Conservation (phyloP, 345 rosid genomes). For the Chamaenerion angustifolium region DNA sequence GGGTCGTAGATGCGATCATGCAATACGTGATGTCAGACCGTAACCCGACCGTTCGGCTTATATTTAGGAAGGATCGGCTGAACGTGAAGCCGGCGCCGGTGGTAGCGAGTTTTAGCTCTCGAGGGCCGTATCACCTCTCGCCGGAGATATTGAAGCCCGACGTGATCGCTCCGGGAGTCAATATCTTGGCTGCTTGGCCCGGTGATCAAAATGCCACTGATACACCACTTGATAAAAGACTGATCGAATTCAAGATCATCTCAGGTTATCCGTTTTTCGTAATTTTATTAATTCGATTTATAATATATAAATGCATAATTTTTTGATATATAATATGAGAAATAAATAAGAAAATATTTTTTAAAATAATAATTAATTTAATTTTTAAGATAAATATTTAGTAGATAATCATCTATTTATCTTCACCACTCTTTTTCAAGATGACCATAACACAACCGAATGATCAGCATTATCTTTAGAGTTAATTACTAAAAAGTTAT, state of each 20-base stretch:
- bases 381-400: no score
- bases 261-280: conserved; percentile 77
- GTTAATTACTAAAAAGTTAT: no score
- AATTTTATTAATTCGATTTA: no score
- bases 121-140: conserved; percentile 72
- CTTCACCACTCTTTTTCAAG: no score
- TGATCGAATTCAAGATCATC: conserved; percentile 52
- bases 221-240: conserved; percentile 41
- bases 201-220: conserved; percentile 52
- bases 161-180: conserved; percentile 87
- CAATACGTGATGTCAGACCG: conserved; percentile 24
- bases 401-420: no score
- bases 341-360: no score
- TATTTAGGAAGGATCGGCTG: conserved; percentile 50
- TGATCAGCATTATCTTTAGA: no score
- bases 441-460: no score
- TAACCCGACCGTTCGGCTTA: conserved; percentile 38
- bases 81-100: conserved; percentile 62
- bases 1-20: conserved; percentile 37
- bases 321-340: no score
- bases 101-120: conserved; percentile 75
- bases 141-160: conserved; percentile 79
- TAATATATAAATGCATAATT: no score
- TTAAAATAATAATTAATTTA: no score
- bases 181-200: conserved; percentile 70